These are phyloP conservation scores for Leccinum rimulosum DNA, from an alignment of 768 basidiomycete genomes.

Conservation along the genomic window DNA sequence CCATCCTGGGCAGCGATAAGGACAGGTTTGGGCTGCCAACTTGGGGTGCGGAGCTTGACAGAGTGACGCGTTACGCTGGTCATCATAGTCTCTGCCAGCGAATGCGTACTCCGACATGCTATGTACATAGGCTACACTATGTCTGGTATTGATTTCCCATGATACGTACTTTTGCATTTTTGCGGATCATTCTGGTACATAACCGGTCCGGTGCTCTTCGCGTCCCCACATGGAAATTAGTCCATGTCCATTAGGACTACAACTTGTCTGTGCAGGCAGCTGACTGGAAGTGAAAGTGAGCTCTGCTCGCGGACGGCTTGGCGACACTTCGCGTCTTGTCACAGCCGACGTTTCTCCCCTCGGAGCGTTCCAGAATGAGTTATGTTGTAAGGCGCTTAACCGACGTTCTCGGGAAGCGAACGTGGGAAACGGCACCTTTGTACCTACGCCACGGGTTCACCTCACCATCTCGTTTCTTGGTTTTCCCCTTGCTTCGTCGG, in stretches of 20 bases:
- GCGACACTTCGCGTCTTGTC: conserved; percentile 10
- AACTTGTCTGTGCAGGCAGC: not conserved
- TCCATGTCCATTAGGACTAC: not conserved
- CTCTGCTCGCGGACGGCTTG: not conserved
- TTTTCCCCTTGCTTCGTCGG: conserved; percentile 21
- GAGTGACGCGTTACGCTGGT: not conserved
- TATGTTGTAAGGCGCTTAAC: conserved; percentile 14
- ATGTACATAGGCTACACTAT: not conserved
- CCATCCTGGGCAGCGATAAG: not conserved
- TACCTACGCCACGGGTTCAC: conserved; percentile 10
- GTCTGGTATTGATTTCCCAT: not conserved
- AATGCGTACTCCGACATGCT: not conserved
- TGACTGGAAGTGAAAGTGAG: conserved; percentile 3
- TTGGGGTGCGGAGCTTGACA: not conserved
- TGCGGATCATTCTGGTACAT: not conserved
- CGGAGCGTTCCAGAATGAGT: not conserved
- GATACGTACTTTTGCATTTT: not conserved
- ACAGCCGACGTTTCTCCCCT: not conserved
- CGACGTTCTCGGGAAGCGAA: conserved; percentile 16
- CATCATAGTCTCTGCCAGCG: not conserved
- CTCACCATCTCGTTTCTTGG: conserved; percentile 12
- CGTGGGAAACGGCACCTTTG: conserved; percentile 26
- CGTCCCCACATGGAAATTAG: not conserved
- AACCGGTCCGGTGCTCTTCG: not conserved
- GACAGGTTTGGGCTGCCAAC: not conserved